Conservation (phyloP, 225 moss, liverwort and hornwort genomes). For the Marchantia polymorpha region DNA sequence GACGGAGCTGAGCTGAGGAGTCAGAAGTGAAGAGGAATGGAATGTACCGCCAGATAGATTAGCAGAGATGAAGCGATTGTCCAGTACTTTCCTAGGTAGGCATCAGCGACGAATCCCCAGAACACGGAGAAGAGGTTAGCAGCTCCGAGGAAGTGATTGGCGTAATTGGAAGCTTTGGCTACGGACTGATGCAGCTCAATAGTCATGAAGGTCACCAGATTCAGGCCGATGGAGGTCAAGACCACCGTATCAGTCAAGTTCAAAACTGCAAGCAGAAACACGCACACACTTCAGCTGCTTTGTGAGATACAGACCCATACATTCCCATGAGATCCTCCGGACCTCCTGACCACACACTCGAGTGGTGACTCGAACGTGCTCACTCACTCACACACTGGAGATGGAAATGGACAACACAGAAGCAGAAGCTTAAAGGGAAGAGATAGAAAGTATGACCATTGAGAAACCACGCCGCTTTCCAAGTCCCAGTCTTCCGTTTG, state of each 20-base stretch:
- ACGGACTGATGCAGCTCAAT: conserved; percentile 28
- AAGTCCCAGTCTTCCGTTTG: conserved; percentile 31
- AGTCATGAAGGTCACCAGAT: conserved; percentile 29
- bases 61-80: conserved; percentile 15
- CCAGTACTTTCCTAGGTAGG: conserved; percentile 39
- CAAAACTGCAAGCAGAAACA: conserved; percentile 21
- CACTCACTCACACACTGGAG: background rate
- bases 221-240: conserved; percentile 21
- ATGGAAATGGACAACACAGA: background rate
- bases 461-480: conserved; percentile 40
- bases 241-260: conserved; percentile 27
- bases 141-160: conserved; percentile 38
- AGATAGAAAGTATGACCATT: conserved; percentile 21
- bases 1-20: background rate
- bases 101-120: conserved; percentile 43
- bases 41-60: background rate
- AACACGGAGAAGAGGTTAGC: conserved; percentile 34
- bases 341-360: too few relatives aligned
- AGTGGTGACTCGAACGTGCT: background rate
- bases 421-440: background rate
- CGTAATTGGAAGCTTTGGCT: conserved; percentile 33
- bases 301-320: too few relatives aligned
- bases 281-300: too few relatives aligned
- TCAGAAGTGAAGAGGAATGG: background rate
- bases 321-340: too few relatives aligned